Evolutionary conservation across 1,139 yeast species (phyloP), one percentile per base, ranked within the genome.

Genomic region (Blastobotrys indianensis): DNA sequence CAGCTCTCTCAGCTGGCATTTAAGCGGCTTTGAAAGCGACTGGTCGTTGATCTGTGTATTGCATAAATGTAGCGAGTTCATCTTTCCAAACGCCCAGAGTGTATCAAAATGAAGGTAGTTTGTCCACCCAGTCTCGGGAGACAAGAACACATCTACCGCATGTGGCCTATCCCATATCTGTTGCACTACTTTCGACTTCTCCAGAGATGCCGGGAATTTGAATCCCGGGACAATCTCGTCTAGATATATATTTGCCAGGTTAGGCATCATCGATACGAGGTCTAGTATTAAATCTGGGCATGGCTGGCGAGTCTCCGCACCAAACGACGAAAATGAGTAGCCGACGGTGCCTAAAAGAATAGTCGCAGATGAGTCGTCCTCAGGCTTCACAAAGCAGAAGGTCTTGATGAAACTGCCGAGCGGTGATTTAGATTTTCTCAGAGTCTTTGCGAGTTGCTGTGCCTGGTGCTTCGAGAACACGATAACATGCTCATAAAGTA

Each of bases 251-350:
- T 40, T 35, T 20, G 51, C 47, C 17, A 54, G 41, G 38, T 52
- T 47, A 2, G 51, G 47, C 32, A 54, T 47, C 41, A 41, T 41
- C 15, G 48, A 38, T 2, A 54, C 17, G 11, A 49, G 41, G 29
- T 52, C 50, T 13, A 54, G 38, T 11, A 53, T 46, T 10, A 46
- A 25, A 20, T 53, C 54, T 2, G 51, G 50, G 52, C 56, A 53
- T 3, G 48, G 44, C 33, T 42, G 29, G 11, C 44, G 37, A 12
- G 45, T 33, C 9, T 37, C 41, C 15, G 44, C 32, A 5, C 55
- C 30, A 17, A 41, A 17, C 2, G 45, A 37, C 11, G 41, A 30
- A 15, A 44, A 47, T 23, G 47, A 43, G 25, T 41, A 46, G 2
- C 50, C 50, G 8, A 50, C 25, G 30, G 47, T 41, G 15, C 41